Percentiles rank a stretch among this genome's conserved stretches.
Evolutionary conservation across 768 basidiomycete species (phyloP).

Genomic region (Mycena venus): DNA sequence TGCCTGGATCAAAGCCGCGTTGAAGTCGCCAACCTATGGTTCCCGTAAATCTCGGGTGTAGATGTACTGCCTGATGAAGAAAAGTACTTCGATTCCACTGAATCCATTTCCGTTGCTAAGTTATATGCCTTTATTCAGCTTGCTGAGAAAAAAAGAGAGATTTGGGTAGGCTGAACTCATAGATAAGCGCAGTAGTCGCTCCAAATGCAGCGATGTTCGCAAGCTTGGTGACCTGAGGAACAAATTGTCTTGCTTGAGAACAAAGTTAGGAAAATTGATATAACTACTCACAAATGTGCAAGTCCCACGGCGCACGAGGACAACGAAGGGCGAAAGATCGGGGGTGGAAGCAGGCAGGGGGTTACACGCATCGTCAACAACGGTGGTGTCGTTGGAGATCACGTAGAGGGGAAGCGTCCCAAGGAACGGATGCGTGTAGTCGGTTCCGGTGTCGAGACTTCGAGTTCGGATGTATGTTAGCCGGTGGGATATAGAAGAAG

Average conservation of each 20-base stretch:
- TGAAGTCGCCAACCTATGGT: slow-evolving; percentile 57
- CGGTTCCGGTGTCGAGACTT: too few relatives aligned
- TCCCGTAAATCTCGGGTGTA: neutral
- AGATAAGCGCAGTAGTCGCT: slow-evolving; percentile 62
- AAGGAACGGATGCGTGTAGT: slow-evolving; percentile 60
- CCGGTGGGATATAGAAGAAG: slow-evolving; percentile 6
- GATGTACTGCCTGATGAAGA: neutral
- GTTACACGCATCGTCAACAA: slow-evolving; percentile 55
- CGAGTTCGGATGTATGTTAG: too few relatives aligned
- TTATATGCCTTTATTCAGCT: too few relatives aligned
- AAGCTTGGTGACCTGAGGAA: slow-evolving; percentile 55
- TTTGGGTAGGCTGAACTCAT: slow-evolving; percentile 59
- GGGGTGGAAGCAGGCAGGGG: slow-evolving; percentile 39
- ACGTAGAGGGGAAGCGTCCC: slow-evolving; percentile 68
- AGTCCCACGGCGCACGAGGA: neutral
- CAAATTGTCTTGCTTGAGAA: too few relatives aligned
- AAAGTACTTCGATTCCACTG: slow-evolving; percentile 43
- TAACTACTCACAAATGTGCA: neutral
- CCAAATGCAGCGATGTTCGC: slow-evolving; percentile 68
- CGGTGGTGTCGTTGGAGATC: slow-evolving; percentile 67
- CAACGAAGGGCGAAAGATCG: neutral
- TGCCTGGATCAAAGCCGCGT: slow-evolving; percentile 64
- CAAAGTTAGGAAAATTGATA: neutral
- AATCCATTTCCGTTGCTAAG: slow-evolving; percentile 65
- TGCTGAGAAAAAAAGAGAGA: neutral